Conservation (phyloP, 78 protist genomes). For the Emiliania huxleyi region DNA sequence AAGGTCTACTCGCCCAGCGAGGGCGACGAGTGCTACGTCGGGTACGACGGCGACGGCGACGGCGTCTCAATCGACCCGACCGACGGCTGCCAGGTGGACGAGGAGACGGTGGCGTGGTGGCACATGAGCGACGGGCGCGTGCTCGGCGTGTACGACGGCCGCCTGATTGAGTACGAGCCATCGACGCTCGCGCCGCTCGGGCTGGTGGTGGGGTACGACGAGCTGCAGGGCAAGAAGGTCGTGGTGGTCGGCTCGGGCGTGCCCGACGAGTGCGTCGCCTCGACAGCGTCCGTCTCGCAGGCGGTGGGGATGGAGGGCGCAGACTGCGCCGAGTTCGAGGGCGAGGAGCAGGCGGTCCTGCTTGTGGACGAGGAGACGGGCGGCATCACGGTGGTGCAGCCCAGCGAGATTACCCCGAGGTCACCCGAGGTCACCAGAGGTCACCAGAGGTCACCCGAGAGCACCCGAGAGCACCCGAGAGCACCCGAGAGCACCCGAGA, state of each 20-base stretch:
- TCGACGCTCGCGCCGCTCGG: conserved; percentile 33
- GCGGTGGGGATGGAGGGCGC: neutral
- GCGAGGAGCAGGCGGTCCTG: neutral
- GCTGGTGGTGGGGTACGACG: neutral
- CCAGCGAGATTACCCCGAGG: no score
- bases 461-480: no score
- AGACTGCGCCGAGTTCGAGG: neutral
- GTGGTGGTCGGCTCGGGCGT: neutral
- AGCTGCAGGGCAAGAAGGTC: neutral
- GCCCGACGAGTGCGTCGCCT: neutral
- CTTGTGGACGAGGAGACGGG: neutral
- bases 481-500: no score
- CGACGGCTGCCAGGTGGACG: neutral
- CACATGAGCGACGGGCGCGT: neutral
- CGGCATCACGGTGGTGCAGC: conserved; percentile 12
- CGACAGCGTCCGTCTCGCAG: neutral
- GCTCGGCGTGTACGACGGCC: no score
- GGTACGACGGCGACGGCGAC: neutral
- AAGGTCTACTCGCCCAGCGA: neutral
- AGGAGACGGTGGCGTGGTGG: neutral
- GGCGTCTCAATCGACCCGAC: neutral
- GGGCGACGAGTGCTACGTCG: conserved; percentile 22
- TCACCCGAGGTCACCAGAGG: no score
- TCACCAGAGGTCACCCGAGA: no score
- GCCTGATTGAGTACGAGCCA: conserved; percentile 14